Evolutionary conservation across 2,329 filamentous ascomycete genomes (phyloP), one percentile per base, ranked within the genome.

Genomic region (Fusarium sp.): DNA sequence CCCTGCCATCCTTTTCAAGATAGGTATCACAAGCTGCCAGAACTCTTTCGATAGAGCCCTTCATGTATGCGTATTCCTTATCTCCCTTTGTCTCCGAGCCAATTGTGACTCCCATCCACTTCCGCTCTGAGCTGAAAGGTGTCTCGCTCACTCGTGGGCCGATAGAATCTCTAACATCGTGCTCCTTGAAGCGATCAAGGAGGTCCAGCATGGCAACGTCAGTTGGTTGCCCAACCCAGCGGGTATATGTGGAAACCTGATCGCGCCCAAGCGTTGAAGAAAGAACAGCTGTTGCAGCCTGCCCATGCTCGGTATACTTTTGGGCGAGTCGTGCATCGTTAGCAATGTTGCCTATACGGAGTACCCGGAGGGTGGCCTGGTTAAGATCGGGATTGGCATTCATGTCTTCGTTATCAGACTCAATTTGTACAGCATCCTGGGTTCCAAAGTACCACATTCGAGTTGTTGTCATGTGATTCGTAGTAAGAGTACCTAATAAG

Each of bases 71-170:
- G 69, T 93, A 90, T 74, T 97, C 92, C 64, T 89, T 89, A 37
- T 91, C 89, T 54, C 83, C 82, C 60, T 83, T 84, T 30, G 83
- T 80, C 47, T 88, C 84, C 22, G 84, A 82, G 43, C 89, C 89
- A 71, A 97, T 92, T 3, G 94, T 91, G 28, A 97, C 94, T 33
- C 96, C 96, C 96, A 99, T 99, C 95, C 95, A 99, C 79, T 99
- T 99, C 58, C 95, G 88, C 76, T 97, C 94, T 1, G 96, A 99
- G 77, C 95, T 98, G 79, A 99, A 99, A 0, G 96, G 94, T 0
- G 93, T 94, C 78, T 99, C 96, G 43, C 89, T 89, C 32, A 91
- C 87, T 48, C 95, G 91, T 32, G 87, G 86, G n/a, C 94, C 94
- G 54, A 97, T 88, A 11, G 92, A 90, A 46, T 96, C 91, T 64